These are phyloP conservation scores for Coprinopsis strossmayeri DNA, from an alignment of 768 basidiomycete species.

Conservation along the genomic window DNA sequence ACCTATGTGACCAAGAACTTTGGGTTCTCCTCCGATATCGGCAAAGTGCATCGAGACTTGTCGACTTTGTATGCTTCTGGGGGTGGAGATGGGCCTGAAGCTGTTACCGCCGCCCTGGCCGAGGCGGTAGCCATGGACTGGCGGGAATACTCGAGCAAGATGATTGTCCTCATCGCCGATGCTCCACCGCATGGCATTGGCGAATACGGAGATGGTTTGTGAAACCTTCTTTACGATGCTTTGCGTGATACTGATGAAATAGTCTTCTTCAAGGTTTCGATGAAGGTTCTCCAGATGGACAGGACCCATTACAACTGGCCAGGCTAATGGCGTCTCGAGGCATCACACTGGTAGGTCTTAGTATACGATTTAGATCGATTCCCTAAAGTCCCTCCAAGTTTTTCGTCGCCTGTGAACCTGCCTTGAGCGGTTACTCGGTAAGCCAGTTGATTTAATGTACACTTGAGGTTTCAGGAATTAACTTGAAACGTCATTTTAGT, in stretches of 20 bases:
- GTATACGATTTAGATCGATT: constrained; percentile 1
- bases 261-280: constrained; percentile 62
- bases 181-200: constrained; percentile 97
- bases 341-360: constrained; percentile 71
- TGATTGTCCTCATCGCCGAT: constrained; percentile 96
- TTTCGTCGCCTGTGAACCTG: constrained; percentile 98
- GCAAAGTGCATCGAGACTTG: constrained; percentile 78
- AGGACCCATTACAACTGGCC: constrained; percentile 83
- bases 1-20: constrained; percentile 92
- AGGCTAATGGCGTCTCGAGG: constrained; percentile 87
- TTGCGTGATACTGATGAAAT: constrained; percentile 6
- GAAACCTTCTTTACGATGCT: neutral
- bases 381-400: constrained; percentile 47
- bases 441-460: constrained; percentile 18
- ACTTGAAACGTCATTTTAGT: constrained; percentile 33
- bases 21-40: constrained; percentile 90
- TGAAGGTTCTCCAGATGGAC: constrained; percentile 89
- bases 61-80: constrained; percentile 83
- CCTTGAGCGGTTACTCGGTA: constrained; percentile 86
- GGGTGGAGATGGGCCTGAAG: constrained; percentile 94
- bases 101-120: constrained; percentile 87
- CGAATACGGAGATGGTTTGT: constrained; percentile 89
- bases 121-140: constrained; percentile 89
- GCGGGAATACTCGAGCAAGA: constrained; percentile 84
- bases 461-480: neutral